A percentile compares a stretch with the other conserved stretches of the same genome.
phyloP scores from a whole-genome alignment of 257 asterid genomes.

The Solanum pinnatisectum region DNA sequence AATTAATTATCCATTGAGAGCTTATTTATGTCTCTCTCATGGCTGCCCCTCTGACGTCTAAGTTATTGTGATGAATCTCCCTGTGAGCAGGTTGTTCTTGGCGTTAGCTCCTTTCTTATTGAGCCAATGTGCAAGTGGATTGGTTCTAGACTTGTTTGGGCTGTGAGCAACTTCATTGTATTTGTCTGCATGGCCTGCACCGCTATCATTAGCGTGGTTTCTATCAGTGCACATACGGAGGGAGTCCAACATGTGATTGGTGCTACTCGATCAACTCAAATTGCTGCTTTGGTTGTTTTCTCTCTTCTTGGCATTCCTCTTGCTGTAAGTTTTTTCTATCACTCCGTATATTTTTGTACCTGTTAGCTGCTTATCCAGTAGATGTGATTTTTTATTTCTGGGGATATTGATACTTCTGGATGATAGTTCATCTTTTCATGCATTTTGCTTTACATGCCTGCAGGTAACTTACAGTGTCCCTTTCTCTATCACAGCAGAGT shows the following conservation, averaged over 20 bases:
- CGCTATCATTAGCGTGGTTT: constrained; percentile 65
- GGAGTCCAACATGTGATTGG: constrained; percentile 75
- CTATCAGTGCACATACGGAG: constrained; percentile 48
- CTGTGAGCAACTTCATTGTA: constrained; percentile 72
- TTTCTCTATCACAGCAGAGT: constrained; percentile 89
- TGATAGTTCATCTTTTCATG: background rate
- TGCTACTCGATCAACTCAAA: constrained; percentile 55
- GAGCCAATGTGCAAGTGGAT: constrained; percentile 83
- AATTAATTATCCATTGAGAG: background rate
- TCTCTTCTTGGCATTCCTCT: constrained; percentile 95
- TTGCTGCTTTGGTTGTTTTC: constrained; percentile 81
- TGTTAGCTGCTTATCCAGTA: background rate
- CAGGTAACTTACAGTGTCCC: constrained; percentile 95
- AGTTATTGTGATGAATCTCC: background rate
- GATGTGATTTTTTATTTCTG: background rate
- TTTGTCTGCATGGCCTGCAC: constrained; percentile 89
- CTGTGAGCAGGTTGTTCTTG: constrained; percentile 73
- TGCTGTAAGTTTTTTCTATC: constrained; percentile 54
- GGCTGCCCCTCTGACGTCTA: background rate
- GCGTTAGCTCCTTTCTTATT: constrained; percentile 72
- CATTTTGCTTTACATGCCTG: constrained; percentile 15
- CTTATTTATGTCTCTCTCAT: background rate
- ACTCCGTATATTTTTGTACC: background rate
- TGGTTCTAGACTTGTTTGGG: constrained; percentile 89
- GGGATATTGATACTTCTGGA: background rate